Evolutionary conservation across 1,284 basidiomycete species (phyloP).

Genomic region (Clitocybe nebularis): DNA sequence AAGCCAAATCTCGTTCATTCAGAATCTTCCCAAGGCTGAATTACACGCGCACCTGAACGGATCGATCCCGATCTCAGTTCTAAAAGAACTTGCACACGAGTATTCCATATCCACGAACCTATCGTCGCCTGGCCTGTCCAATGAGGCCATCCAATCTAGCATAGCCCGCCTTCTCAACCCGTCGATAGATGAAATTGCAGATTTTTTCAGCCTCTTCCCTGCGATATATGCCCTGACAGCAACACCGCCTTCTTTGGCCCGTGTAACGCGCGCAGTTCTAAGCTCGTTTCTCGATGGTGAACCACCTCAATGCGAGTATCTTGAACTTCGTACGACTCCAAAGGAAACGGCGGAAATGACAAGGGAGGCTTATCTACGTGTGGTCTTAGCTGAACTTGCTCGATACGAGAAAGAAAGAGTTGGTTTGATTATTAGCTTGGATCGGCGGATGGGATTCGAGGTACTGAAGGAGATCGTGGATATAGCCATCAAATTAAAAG

Average conservation of each 20-base stretch:
- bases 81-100: conserved; percentile 62
- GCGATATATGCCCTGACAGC: conserved; percentile 75
- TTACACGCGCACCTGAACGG: conserved; percentile 83
- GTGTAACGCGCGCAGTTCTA: conserved; percentile 61
- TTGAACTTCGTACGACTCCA: conserved; percentile 75
- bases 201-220: conserved; percentile 74
- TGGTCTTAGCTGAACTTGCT: conserved; percentile 66
- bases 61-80: conserved; percentile 65
- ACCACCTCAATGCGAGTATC: conserved; percentile 55
- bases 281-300: conserved; percentile 52
- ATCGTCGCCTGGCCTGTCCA: conserved; percentile 14
- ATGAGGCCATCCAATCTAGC: conserved; percentile 34
- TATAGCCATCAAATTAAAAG: conserved; percentile 52
- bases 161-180: conserved; percentile 48
- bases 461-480: conserved; percentile 54
- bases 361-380: conserved; percentile 53
- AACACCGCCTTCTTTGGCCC: conserved; percentile 45
- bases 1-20: conserved; percentile 54
- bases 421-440: conserved; percentile 69
- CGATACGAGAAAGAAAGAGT: conserved; percentile 45
- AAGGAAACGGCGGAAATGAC: conserved; percentile 52
- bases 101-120: conserved; percentile 21
- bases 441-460: conserved; percentile 55
- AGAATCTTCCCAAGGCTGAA: conserved; percentile 69
- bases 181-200: conserved; percentile 48